phyloP scores from a whole-genome alignment of 2,329 filamentous ascomycete genomes.

The Delphinella strobiligena region DNA sequence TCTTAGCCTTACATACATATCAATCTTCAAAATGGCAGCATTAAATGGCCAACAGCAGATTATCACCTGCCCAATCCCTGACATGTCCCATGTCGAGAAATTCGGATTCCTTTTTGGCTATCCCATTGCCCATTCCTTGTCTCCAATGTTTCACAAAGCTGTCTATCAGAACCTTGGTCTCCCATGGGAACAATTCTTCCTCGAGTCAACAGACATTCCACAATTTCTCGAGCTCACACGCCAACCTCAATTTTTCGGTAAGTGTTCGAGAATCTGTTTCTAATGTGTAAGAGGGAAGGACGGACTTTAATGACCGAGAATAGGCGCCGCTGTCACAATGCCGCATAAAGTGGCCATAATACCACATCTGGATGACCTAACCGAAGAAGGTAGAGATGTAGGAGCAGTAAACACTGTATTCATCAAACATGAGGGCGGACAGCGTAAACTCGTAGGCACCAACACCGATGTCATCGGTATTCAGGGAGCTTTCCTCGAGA shows the following conservation, averaged over 20 bases:
- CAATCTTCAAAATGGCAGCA: background rate
- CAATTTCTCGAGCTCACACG: conserved; percentile 37
- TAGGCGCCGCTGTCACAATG: conserved; percentile 62
- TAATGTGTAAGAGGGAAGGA: background rate
- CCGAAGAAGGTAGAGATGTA: conserved; percentile 58
- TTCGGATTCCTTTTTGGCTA: conserved; percentile 46
- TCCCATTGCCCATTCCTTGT: conserved; percentile 45
- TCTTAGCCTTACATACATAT: no score
- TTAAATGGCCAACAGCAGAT: background rate
- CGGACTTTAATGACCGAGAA: background rate
- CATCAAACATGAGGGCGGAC: conserved; percentile 40
- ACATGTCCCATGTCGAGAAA: conserved; percentile 27
- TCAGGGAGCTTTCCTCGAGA: conserved; percentile 52
- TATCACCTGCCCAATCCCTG: background rate
- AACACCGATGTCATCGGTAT: conserved; percentile 76
- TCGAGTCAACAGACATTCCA: conserved; percentile 33
- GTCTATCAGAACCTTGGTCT: conserved; percentile 38
- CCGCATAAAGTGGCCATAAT: conserved; percentile 71
- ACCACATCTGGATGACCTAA: conserved; percentile 58
- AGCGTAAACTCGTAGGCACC: conserved; percentile 51
- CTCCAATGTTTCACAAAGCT: conserved; percentile 42
- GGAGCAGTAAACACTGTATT: conserved; percentile 75
- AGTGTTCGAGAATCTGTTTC: conserved; percentile 9
- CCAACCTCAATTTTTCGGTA: conserved; percentile 51
- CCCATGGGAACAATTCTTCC: conserved; percentile 39